Percentiles rank a stretch among this genome's conserved stretches.
phyloP scores from a whole-genome alignment of 768 basidiomycete genomes.

The Russula abietina region DNA sequence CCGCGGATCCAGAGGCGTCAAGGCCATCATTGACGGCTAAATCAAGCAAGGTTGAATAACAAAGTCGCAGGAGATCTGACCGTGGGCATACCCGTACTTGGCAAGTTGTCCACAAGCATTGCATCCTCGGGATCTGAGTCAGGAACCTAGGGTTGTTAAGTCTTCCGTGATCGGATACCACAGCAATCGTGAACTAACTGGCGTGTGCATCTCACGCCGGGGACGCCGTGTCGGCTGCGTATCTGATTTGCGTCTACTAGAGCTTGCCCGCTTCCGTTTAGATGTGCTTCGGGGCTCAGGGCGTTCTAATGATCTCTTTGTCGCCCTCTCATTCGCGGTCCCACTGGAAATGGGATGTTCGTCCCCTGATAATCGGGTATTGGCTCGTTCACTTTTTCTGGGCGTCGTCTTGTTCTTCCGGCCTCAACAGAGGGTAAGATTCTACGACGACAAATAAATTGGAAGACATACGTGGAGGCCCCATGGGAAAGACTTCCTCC shows the following conservation, averaged over 20 bases:
- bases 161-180: not conserved
- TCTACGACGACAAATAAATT: not conserved
- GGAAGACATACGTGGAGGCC: slow-evolving; percentile 17
- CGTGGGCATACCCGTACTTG: slow-evolving; percentile 7
- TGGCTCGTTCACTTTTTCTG: not conserved
- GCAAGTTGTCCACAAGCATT: not conserved
- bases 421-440: slow-evolving; percentile 5
- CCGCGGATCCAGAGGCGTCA: not conserved
- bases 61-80: not conserved
- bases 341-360: not conserved
- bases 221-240: not conserved
- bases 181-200: slow-evolving; percentile 9
- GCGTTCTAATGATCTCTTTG: slow-evolving; percentile 9
- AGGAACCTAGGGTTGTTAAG: slow-evolving; percentile 10
- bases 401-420: slow-evolving; percentile 1
- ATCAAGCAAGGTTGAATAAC: not conserved
- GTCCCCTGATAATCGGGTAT: not conserved
- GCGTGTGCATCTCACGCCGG: not conserved
- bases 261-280: slow-evolving; percentile 14
- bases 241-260: slow-evolving; percentile 13
- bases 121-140: slow-evolving; percentile 16
- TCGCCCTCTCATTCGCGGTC: not conserved
- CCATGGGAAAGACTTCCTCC: slow-evolving; percentile 21
- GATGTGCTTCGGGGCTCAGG: not conserved
- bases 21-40: not conserved